Conservation (phyloP, 2,329 filamentous ascomycete genomes). For the Dactylellina haptotyla region DNA sequence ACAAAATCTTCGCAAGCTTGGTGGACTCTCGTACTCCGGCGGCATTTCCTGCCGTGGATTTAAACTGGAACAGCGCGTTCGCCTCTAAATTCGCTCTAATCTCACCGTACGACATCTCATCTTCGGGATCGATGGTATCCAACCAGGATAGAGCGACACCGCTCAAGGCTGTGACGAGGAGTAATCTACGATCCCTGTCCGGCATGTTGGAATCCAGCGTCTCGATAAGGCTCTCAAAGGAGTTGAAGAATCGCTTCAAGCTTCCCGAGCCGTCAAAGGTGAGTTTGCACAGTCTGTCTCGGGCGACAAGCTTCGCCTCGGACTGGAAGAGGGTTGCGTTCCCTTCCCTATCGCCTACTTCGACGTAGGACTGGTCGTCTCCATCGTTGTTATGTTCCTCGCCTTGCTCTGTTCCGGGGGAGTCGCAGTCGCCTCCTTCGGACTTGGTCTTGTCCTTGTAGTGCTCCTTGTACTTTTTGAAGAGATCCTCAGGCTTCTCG, state of each 20-base stretch:
- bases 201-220: constrained; percentile 43
- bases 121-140: constrained; percentile 39
- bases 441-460: constrained; percentile 15
- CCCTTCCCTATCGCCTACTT: constrained; percentile 15
- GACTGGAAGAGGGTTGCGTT: constrained; percentile 25
- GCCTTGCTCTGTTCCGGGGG: constrained; percentile 9
- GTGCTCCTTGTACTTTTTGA: constrained; percentile 73
- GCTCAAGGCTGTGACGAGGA: constrained; percentile 40
- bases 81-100: constrained; percentile 24
- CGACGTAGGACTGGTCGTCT: constrained; percentile 46
- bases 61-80: constrained; percentile 12
- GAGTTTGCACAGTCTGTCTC: constrained; percentile 47
- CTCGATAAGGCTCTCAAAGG: constrained; percentile 42
- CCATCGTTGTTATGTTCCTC: constrained; percentile 21
- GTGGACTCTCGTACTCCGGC: constrained; percentile 2
- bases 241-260: constrained; percentile 37
- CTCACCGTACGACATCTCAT: constrained; percentile 29
- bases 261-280: constrained; percentile 25
- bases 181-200: constrained; percentile 33
- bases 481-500: constrained; percentile 72
- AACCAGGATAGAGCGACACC: constrained; percentile 21
- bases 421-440: constrained; percentile 2
- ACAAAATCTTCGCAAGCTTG: constrained; percentile 10
- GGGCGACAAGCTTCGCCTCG: constrained; percentile 35
- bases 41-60: constrained; percentile 1